These are phyloP conservation scores for Boletellus ananas DNA, from an alignment of 768 basidiomycete genomes.

Conservation along the genomic window DNA sequence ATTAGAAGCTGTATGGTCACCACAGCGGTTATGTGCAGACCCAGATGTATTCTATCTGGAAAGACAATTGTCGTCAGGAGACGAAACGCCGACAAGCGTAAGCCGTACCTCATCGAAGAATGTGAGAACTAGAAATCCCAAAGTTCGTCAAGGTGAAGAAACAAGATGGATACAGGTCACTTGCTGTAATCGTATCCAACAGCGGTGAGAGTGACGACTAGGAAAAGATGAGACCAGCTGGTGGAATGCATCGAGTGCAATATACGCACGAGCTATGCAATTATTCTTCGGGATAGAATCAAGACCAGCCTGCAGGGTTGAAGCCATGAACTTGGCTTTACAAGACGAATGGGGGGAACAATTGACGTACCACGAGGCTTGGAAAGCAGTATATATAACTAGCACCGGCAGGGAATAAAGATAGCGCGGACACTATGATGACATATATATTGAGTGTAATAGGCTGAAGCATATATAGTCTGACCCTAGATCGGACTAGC, in stretches of 20 bases:
- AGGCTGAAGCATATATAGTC: too few relatives aligned
- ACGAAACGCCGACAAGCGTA: background rate
- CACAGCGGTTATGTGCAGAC: background rate
- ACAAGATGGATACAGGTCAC: background rate
- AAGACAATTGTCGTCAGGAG: background rate
- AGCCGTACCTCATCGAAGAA: background rate
- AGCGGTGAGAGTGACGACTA: background rate
- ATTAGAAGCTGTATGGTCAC: background rate
- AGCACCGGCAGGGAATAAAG: too few relatives aligned
- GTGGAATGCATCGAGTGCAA: background rate
- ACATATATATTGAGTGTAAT: too few relatives aligned
- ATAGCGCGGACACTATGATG: too few relatives aligned
- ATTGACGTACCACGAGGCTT: too few relatives aligned
- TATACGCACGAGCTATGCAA: background rate
- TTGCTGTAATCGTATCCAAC: conserved; percentile 2
- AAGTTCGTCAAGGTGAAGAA: background rate
- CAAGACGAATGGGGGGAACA: too few relatives aligned
- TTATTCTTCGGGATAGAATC: background rate
- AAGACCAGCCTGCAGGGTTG: background rate
- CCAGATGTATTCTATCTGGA: background rate
- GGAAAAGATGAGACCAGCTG: background rate
- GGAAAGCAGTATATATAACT: too few relatives aligned
- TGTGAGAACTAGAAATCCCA: background rate
- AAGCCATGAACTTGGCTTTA: background rate
- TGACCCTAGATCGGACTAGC: too few relatives aligned